Percentiles rank a stretch among this genome's conserved stretches.
These are phyloP conservation scores for Tolypocladium paradoxum DNA, from an alignment of 2,329 filamentous ascomycete genomes.

Conservation along the genomic window DNA sequence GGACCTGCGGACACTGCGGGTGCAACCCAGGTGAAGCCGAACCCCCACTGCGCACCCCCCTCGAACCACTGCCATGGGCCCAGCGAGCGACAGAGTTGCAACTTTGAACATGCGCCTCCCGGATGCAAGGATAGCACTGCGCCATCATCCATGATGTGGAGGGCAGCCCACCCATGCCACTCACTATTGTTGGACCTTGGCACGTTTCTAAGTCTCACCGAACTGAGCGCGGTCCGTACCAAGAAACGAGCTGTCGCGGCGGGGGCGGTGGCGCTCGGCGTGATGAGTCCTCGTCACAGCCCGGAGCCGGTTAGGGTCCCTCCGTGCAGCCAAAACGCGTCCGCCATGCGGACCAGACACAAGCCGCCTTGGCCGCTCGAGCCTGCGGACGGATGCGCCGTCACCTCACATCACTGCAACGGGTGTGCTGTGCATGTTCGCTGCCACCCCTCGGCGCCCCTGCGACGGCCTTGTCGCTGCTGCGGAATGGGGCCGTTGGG, in stretches of 20 bases:
- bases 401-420: neutral
- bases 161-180: neutral
- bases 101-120: too few species aligned
- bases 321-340: neutral
- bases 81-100: neutral
- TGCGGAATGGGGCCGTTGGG: neutral
- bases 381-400: neutral
- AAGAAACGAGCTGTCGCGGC: too few species aligned
- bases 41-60: neutral
- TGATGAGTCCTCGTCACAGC: too few species aligned
- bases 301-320: too few species aligned
- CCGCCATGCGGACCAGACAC: neutral
- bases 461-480: neutral
- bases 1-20: neutral
- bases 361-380: neutral
- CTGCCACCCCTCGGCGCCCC: neutral
- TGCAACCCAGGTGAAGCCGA: neutral
- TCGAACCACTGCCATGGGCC: neutral
- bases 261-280: too few species aligned
- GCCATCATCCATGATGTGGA: neutral
- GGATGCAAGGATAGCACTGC: neutral
- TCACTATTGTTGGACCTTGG: neutral
- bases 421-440: neutral
- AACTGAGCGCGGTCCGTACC: neutral
- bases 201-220: neutral